phyloP scores from a whole-genome alignment of 2,329 filamentous ascomycete genomes.

The Beauveria brongniartii region DNA sequence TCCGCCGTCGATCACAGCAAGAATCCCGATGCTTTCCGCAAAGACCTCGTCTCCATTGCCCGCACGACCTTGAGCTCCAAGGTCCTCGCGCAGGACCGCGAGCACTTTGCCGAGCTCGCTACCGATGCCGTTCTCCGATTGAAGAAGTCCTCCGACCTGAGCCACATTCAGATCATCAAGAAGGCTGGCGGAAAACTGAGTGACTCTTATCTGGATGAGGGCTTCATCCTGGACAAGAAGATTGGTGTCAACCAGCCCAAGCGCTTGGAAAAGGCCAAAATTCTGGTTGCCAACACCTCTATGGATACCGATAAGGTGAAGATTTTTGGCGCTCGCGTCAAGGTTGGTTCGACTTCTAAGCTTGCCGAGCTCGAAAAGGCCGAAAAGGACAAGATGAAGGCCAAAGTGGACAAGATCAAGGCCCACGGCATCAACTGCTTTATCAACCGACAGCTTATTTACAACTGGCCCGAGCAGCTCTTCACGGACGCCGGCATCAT shows the following conservation, averaged over 20 bases:
- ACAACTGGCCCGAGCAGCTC: slow-evolving; percentile 99
- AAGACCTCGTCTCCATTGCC: slow-evolving; percentile 84
- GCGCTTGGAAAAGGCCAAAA: slow-evolving; percentile 95
- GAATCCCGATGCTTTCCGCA: slow-evolving; percentile 73
- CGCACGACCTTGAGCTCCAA: slow-evolving; percentile 96
- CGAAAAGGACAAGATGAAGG: slow-evolving; percentile 98
- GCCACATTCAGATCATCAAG: slow-evolving; percentile 99
- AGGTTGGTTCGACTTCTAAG: slow-evolving; percentile 93
- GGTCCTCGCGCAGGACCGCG: slow-evolving; percentile 86
- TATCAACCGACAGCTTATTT: slow-evolving; percentile 98
- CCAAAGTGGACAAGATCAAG: slow-evolving; percentile 98
- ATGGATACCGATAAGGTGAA: slow-evolving; percentile 99
- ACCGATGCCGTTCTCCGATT: slow-evolving; percentile 86
- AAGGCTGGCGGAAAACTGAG: slow-evolving; percentile 96
- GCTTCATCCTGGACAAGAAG: slow-evolving; percentile 98
- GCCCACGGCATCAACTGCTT: slow-evolving; percentile 99
- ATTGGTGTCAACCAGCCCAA: slow-evolving; percentile 99
- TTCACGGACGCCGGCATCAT: slow-evolving; percentile 97
- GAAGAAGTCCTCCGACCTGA: slow-evolving; percentile 84
- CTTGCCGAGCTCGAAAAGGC: slow-evolving; percentile 97
- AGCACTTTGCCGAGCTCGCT: slow-evolving; percentile 84
- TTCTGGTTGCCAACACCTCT: slow-evolving; percentile 91
- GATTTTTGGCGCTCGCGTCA: slow-evolving; percentile 95
- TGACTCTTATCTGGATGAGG: slow-evolving; percentile 95
- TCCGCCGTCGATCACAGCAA: slow-evolving; percentile 85